Base-by-base conservation (phyloP, 2,329 filamentous ascomycete genomes). In the Chaetomiaceae sp. region DNA sequence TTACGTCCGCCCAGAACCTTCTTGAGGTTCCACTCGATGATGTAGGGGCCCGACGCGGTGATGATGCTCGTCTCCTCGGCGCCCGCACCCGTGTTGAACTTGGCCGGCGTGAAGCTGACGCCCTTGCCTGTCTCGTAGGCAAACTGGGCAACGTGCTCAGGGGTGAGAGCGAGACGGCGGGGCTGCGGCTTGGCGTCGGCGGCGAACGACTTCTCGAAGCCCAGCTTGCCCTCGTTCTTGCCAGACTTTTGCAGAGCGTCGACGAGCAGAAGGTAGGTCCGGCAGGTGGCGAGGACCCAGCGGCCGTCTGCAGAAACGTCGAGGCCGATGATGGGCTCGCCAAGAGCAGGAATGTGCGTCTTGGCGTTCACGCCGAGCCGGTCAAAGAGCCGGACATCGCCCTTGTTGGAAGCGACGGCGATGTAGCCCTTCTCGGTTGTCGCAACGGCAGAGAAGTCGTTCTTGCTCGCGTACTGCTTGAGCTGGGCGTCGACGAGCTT, bases 371-470 rank as follows among this genome's bases (percentile, higher is more conserved):
- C 95, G 13, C 93, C 93, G 2, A 99, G 81, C 16, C 91, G 87
- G 67, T 99, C 93, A 63, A 99, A 99, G 62, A 99, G 82, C 48
- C 93, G 89, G 55, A 99, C 82, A 60, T 99, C 93, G 61, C 93
- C 93, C 75, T 99, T 99, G 73, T 95, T 95, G 47, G 90, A 96
- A 0, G 93, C 92, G 7, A 99, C 91, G 4, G 93, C 93, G 57
- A 99, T 90, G 65, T 96, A 95, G 10, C 93, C 93, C 71, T 97
- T 92, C 64, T 95, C 90, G 0, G 93, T 99, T 0, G 93, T 97
- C 5, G 93, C 89, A 23, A 95, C 79, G 13, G 92, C 86, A 0
- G 91, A 96, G 70, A 99, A 99, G 63, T 95, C 91, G 64, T 97
- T 97, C 79, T 97, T 97, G 62, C 90, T 95, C 12, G 78, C 83